A percentile compares a stretch with the other conserved stretches of the same genome.
Conservation (phyloP, 163 green algal genomes). For the Trebouxiophyceae sp. region DNA sequence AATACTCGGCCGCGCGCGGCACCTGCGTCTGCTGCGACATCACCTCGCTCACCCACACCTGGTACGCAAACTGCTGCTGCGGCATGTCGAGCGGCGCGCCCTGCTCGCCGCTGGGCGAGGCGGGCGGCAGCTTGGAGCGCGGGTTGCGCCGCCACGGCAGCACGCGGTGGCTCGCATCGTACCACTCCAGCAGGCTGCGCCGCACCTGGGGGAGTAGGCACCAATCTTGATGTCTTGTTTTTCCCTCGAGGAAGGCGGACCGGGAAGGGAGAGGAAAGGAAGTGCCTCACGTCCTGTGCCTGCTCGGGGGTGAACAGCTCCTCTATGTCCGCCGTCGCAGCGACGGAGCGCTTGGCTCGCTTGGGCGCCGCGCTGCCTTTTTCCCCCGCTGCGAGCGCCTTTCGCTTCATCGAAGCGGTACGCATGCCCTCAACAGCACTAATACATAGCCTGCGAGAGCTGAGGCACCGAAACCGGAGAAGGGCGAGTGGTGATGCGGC, state of each 20-base stretch:
- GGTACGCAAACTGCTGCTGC: conserved; percentile 81
- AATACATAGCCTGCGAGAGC: no score
- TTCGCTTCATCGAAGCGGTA: no score
- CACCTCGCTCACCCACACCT: conserved; percentile 82
- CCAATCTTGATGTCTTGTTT: no score
- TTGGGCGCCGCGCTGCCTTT: not conserved
- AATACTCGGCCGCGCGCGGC: conserved; percentile 79
- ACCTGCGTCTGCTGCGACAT: conserved; percentile 97
- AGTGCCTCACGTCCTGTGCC: not conserved
- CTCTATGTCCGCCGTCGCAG: not conserved
- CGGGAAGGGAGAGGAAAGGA: no score
- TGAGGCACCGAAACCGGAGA: no score
- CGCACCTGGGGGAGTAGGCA: no score
- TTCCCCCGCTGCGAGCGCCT: no score
- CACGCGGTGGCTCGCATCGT: conserved; percentile 75
- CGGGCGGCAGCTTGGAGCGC: conserved; percentile 26
- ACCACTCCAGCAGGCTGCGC: conserved; percentile 80
- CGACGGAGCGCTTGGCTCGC: no score
- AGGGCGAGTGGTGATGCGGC: no score
- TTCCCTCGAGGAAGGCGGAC: no score
- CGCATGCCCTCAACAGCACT: no score
- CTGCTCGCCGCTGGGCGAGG: conserved; percentile 9
- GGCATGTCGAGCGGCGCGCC: conserved; percentile 31
- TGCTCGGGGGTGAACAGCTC: not conserved
- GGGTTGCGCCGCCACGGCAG: conserved; percentile 84